phyloP scores from a whole-genome alignment of 2,329 filamentous ascomycete genomes.

The Verticillium albo-atrum region DNA sequence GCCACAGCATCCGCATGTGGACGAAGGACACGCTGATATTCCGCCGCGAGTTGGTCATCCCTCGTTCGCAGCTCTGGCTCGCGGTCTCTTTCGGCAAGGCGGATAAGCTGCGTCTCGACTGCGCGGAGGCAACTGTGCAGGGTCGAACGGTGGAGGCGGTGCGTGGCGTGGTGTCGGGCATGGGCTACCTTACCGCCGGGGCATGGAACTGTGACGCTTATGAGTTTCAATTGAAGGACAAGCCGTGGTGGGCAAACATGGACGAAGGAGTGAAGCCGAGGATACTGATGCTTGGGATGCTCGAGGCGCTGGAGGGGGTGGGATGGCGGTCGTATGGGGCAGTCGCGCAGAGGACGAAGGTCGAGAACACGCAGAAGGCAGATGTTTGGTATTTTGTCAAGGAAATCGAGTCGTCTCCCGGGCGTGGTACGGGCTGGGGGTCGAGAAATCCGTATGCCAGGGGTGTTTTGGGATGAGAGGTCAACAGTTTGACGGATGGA shows the following conservation, averaged over 20 bases:
- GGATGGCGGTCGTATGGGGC: conserved; percentile 14
- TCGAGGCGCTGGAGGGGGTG: conserved; percentile 13
- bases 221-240: conserved; percentile 15
- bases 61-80: not conserved
- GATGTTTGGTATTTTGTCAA: conserved; percentile 17
- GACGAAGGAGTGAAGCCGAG: conserved; percentile 9
- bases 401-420: not conserved
- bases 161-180: not conserved
- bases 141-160: not conserved
- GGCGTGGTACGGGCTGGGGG: not conserved
- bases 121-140: not conserved
- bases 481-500: too few relatives aligned
- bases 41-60: not conserved
- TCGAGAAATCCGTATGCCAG: not conserved
- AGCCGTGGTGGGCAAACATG: conserved; percentile 11
- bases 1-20: conserved; percentile 9
- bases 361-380: conserved; percentile 11
- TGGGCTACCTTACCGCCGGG: conserved; percentile 9
- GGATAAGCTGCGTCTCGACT: not conserved
- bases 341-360: conserved; percentile 10
- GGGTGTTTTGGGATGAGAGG: not conserved
- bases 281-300: conserved; percentile 12
- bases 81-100: not conserved
- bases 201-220: conserved; percentile 13
- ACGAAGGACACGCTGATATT: conserved; percentile 17